Evolutionary conservation across 805 yeast species (phyloP), one percentile per base, ranked within the genome.

Genomic region (Sugiyamaella floridensis): DNA sequence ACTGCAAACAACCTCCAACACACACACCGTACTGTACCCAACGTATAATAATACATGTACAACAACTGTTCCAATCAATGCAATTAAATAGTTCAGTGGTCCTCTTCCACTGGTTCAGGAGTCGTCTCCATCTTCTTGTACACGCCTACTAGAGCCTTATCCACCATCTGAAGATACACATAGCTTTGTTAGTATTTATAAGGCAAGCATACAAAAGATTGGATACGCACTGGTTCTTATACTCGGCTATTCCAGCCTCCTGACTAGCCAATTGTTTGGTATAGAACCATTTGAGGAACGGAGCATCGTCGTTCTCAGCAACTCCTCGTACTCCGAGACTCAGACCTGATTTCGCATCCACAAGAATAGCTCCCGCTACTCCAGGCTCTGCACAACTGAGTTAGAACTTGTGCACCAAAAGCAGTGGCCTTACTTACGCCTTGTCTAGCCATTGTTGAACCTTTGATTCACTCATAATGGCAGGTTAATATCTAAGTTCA

Each of bases 321-420:
- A 43, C 49, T 2, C 63, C 63, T 8, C 52, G 47, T 6, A 44
- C 49, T 2, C 63, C 62, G 8, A 60, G 47, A 48, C 61, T 57
- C 16, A 60, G 51, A 3, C 63, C 62, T 2, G 55, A 50, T 20
- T n/a, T 29, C 12, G 22, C 11, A 40, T 60, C 62, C n/a, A 60
- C 48, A 15, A 58, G 43, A 19, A 60, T 51, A 9, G 50, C 55
- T 4, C 63, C 63, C 15, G 40, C 52, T 11, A 58, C 56, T 16
- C 49, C 57, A 8, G 49, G 52, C 34, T 50, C 52, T 2, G 47
- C 28, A 15, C 19, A 43, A 1, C 61, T 54, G 29, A 14, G 14
- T 41, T n/a, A 26, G 20, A 2, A 16, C 14, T n/a, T n/a, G 19
- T 28, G 11, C 14, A 15, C 9, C 3, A 15, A 37, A 18, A 11